Evolutionary conservation across 2,329 filamentous ascomycete genomes (phyloP).

Genomic region (Endocalyx cinctus): DNA sequence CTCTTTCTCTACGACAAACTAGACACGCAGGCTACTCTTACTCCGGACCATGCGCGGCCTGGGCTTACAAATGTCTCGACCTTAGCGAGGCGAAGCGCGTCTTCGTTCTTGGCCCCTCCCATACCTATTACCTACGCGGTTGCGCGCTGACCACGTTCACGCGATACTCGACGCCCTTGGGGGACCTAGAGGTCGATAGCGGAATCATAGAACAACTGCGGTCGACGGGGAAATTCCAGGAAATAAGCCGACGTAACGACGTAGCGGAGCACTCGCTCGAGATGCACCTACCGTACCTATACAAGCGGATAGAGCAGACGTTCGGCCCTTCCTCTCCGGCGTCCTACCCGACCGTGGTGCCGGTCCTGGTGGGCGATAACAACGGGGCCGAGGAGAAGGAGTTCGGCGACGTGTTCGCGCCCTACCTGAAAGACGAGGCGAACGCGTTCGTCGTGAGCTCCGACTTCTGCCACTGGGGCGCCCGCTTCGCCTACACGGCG

Average conservation of each 20-base stretch:
- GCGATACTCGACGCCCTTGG: constrained; percentile 70
- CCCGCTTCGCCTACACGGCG: constrained; percentile 76
- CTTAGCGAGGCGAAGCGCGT: constrained; percentile 77
- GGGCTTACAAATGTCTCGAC: constrained; percentile 88
- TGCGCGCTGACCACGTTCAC: constrained; percentile 72
- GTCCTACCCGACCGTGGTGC: constrained; percentile 70
- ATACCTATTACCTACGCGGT: constrained; percentile 74
- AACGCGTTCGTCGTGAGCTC: constrained; percentile 88
- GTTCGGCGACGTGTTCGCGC: constrained; percentile 67
- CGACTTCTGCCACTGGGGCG: constrained; percentile 96
- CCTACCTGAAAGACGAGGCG: constrained; percentile 68
- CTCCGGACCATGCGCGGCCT: constrained; percentile 87
- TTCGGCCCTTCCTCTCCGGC: constrained; percentile 38
- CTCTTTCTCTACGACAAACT: constrained; percentile 8
- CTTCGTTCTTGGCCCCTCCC: constrained; percentile 89
- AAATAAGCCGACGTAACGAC: constrained; percentile 65
- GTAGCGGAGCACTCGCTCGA: constrained; percentile 88
- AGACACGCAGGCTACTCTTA: constrained; percentile 93
- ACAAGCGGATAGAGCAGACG: constrained; percentile 61
- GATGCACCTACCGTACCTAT: constrained; percentile 94
- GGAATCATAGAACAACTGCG: constrained; percentile 47
- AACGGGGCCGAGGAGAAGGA: constrained; percentile 59
- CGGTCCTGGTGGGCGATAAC: constrained; percentile 80
- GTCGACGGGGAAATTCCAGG: constrained; percentile 50
- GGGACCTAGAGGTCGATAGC: constrained; percentile 62